Conservation (phyloP, 768 basidiomycete genomes). For the Leccinum rimulosum region DNA sequence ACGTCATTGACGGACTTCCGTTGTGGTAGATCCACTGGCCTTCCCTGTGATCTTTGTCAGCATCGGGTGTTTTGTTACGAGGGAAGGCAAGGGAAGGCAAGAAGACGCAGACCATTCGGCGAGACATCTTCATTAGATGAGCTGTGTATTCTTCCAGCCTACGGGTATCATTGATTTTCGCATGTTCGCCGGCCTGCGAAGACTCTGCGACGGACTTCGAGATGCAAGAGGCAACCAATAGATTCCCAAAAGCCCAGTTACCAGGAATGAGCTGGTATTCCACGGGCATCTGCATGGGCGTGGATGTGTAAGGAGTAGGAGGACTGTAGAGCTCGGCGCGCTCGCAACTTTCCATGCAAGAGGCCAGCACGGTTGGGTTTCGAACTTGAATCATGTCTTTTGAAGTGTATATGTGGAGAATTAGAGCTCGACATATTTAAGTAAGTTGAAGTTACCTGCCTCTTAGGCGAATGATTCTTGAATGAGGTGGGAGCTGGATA, state of each 20-base stretch:
- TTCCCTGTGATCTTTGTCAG: neutral
- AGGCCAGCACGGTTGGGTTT: too few relatives aligned
- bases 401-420: too few relatives aligned
- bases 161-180: neutral
- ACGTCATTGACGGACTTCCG: neutral
- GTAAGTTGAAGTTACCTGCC: too few relatives aligned
- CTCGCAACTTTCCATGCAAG: too few relatives aligned
- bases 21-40: neutral
- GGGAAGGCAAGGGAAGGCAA: neutral
- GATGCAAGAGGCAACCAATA: neutral
- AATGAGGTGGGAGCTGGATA: too few relatives aligned
- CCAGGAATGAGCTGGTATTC: neutral
- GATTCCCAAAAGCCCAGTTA: neutral
- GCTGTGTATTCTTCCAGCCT: neutral
- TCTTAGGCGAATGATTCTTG: too few relatives aligned
- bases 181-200: neutral
- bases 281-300: too few relatives aligned
- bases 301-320: too few relatives aligned
- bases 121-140: neutral
- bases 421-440: too few relatives aligned
- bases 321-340: too few relatives aligned
- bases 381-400: too few relatives aligned
- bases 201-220: neutral
- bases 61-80: neutral
- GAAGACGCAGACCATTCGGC: neutral